These are phyloP conservation scores for Macrolepiota albuminosa DNA, from an alignment of 768 basidiomycete species.

Conservation along the genomic window DNA sequence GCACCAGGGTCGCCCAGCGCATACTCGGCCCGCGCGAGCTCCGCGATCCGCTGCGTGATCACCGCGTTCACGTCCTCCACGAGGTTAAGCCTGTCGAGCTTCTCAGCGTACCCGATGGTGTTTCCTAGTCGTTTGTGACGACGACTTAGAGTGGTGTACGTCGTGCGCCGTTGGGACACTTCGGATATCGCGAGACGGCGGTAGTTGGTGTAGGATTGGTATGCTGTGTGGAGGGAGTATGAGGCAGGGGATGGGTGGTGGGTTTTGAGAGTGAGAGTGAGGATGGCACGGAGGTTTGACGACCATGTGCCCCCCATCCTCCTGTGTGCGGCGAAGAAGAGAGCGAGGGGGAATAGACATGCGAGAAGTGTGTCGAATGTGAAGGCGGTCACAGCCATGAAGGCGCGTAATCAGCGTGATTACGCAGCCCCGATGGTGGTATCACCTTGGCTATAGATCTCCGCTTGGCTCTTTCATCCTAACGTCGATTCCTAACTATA, in stretches of 20 bases:
- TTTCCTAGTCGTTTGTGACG: constrained; percentile 44
- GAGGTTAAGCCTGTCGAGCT: constrained; percentile 40
- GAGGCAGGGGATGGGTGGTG: constrained; percentile 1
- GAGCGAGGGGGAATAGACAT: too few species aligned
- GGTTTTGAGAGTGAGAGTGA: constrained; percentile 19
- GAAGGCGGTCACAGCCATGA: too few species aligned
- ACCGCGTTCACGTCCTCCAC: constrained; percentile 35
- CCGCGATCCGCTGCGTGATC: constrained; percentile 36
- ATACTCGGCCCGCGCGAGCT: constrained; percentile 28
- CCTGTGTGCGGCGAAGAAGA: too few species aligned
- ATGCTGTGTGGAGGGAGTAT: constrained; percentile 37
- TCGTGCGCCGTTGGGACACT: constrained; percentile 35
- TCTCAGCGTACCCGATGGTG: constrained; percentile 49
- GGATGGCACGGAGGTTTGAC: constrained; percentile 10
- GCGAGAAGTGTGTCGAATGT: too few species aligned
- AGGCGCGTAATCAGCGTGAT: too few species aligned
- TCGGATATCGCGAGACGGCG: constrained; percentile 36
- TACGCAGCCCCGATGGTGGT: too few species aligned
- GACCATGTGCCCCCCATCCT: too few species aligned
- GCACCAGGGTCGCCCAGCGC: constrained; percentile 11
- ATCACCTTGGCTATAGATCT: too few species aligned
- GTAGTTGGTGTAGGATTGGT: constrained; percentile 41
- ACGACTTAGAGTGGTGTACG: constrained; percentile 40
- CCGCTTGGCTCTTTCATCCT: too few species aligned
- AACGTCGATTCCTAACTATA: too few species aligned